A percentile compares a stretch with the other conserved stretches of the same genome.
Conservation (phyloP, 2,329 filamentous ascomycete genomes). For the Botryotinia narcissicola region DNA sequence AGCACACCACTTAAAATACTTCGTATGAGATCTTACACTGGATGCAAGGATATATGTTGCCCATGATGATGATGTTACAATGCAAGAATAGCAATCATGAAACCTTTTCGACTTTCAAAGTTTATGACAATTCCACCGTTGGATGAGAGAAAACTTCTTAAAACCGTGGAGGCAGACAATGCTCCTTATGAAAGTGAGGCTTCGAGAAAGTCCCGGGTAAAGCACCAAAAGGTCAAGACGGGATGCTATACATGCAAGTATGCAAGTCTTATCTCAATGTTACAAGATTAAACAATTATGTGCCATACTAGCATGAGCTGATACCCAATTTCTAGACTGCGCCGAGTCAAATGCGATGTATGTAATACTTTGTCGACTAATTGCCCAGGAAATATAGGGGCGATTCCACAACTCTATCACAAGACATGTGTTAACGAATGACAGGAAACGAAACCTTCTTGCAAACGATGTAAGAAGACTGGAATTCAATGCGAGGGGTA, state of each 20-base stretch:
- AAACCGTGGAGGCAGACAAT: not conserved
- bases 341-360: conserved; percentile 20
- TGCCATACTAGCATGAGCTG: conserved; percentile 4
- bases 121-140: not conserved
- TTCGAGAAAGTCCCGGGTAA: conserved; percentile 4
- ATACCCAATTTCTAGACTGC: not conserved
- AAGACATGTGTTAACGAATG: not conserved
- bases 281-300: not conserved
- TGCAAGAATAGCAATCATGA: conserved; percentile 9
- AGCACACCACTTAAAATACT: conserved; percentile 6
- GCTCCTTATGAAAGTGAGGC: not conserved
- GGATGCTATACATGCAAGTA: conserved; percentile 18
- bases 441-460: conserved; percentile 28
- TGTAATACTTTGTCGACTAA: not conserved
- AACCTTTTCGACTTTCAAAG: conserved; percentile 17
- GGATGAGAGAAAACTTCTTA: not conserved
- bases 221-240: conserved; percentile 17
- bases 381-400: not conserved
- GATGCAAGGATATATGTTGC: conserved; percentile 1
- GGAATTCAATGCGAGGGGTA: conserved; percentile 28
- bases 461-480: conserved; percentile 24
- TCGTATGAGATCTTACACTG: not conserved
- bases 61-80: conserved; percentile 5
- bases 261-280: conserved; percentile 9
- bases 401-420: not conserved